Evolutionary conservation across 1,284 basidiomycete genomes (phyloP).

Genomic region (Agroathelia rolfsii): DNA sequence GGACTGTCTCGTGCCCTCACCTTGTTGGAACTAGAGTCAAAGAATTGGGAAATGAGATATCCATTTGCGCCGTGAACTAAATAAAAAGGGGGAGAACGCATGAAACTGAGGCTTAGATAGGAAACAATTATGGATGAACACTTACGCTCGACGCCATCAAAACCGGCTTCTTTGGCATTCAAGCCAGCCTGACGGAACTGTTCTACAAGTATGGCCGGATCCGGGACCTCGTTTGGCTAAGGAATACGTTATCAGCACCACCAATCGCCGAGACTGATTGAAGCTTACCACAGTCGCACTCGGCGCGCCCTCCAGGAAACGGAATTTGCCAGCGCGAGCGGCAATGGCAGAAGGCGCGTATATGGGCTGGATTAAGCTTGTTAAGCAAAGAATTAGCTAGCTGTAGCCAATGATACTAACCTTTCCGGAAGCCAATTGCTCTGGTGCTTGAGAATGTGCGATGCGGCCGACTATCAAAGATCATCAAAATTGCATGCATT

Average conservation of each 20-base stretch:
- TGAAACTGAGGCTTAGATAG: neutral
- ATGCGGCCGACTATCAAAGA: constrained; percentile 10
- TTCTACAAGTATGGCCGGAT: constrained; percentile 29
- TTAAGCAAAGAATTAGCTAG: neutral
- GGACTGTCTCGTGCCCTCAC: too few species aligned
- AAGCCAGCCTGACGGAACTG: constrained; percentile 41
- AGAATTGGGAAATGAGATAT: constrained; percentile 49
- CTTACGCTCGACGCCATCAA: constrained; percentile 53
- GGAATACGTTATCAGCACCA: neutral
- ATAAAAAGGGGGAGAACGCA: neutral
- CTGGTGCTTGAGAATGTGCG: constrained; percentile 10
- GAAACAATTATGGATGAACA: too few species aligned
- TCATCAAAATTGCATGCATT: neutral
- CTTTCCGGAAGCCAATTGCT: constrained; percentile 19
- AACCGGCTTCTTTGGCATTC: constrained; percentile 49
- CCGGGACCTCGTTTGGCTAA: constrained; percentile 33
- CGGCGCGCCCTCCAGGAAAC: constrained; percentile 22
- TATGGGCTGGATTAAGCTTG: constrained; percentile 6
- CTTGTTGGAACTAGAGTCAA: constrained; percentile 43
- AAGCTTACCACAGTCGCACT: constrained; percentile 11
- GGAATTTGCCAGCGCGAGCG: constrained; percentile 15
- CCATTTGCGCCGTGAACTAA: constrained; percentile 37
- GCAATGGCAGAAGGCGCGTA: constrained; percentile 13
- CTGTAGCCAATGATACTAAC: too few species aligned
- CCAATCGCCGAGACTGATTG: constrained; percentile 1